Base-by-base conservation (phyloP, 306 rosid species). In the Pterocarpus macrocarpus region DNA sequence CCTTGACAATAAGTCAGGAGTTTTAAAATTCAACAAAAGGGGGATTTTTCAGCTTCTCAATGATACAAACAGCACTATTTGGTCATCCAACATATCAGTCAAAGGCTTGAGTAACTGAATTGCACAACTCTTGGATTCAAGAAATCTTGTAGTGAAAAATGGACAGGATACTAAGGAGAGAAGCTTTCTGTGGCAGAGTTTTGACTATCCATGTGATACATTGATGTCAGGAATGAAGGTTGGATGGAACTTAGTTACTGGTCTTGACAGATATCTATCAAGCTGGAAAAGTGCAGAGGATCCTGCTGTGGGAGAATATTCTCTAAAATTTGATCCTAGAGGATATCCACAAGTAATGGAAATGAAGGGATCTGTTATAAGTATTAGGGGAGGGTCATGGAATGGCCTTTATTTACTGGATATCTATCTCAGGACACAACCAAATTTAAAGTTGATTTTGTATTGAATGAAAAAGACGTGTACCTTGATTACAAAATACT, bases 261-360 rank as follows among this genome's bases (percentile, higher is more conserved):
- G 81, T 47, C 8, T 47, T 1, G 73, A 82, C 1, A 82, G 14
- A 13, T 58, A 13, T 49, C 1, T 76, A 4, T 13, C 85, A 69
- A 75, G 77, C 28, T 82, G 81, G 85, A 82, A 61, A 76, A 69
- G 66, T 15, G 17, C 36, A 36, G 85, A 82, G 7, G 78, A 82
- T 69, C 85, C 85, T 8, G 77, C 50, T 2, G n/a, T 9, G 16
- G 77, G 77, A 53, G 77, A 72, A 8, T 55, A 35, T 72, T 55
- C 61, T 16, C 0, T 55, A n/a, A 55, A 55, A 17, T 5, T 55
- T 55, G 61, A 55, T 55, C 32, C 32, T 1, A 55, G 61, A 55
- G 32, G 61, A 2, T 55, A 55, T 55, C 32, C 61, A 55, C 61
- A 55, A 11, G 0, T 36, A 15, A 1, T 36, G 2, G 2, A 3